Conservation (phyloP, 805 yeast genomes). For the Candida vartiovaarae region DNA sequence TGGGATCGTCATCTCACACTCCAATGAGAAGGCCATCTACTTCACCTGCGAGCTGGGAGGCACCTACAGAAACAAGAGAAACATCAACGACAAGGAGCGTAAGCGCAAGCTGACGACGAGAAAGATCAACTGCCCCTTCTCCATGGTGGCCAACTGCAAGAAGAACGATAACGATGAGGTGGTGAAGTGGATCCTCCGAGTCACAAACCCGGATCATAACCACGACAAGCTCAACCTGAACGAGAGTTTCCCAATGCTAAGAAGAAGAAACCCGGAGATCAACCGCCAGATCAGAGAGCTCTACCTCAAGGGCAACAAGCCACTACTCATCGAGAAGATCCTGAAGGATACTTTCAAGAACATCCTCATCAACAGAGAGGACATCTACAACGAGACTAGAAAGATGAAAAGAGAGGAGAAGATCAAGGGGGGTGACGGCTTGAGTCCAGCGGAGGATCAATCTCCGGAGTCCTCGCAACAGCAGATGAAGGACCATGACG, state of each 20-base stretch:
- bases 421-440: constrained; percentile 9
- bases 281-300: constrained; percentile 25
- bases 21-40: constrained; percentile 26
- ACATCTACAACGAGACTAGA: constrained; percentile 26
- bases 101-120: constrained; percentile 25
- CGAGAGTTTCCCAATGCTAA: constrained; percentile 25
- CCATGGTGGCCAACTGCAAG: constrained; percentile 27
- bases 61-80: constrained; percentile 24
- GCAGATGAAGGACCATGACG: constrained; percentile 7
- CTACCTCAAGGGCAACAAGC: constrained; percentile 24
- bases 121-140: constrained; percentile 25
- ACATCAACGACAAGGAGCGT: constrained; percentile 25
- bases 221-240: constrained; percentile 24
- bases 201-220: constrained; percentile 23
- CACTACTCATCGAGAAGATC: constrained; percentile 21
- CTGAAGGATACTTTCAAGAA: constrained; percentile 21
- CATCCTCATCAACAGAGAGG: constrained; percentile 25
- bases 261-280: constrained; percentile 27
- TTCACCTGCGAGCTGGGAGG: constrained; percentile 27
- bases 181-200: constrained; percentile 22
- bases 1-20: constrained; percentile 26
- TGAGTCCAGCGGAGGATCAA: constrained; percentile 6
- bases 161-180: constrained; percentile 22
- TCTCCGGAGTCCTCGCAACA: neutral
- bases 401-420: constrained; percentile 27